Base-by-base conservation (phyloP, 371 early-diverging fungal genomes). In the Synchytrium microbalum region DNA sequence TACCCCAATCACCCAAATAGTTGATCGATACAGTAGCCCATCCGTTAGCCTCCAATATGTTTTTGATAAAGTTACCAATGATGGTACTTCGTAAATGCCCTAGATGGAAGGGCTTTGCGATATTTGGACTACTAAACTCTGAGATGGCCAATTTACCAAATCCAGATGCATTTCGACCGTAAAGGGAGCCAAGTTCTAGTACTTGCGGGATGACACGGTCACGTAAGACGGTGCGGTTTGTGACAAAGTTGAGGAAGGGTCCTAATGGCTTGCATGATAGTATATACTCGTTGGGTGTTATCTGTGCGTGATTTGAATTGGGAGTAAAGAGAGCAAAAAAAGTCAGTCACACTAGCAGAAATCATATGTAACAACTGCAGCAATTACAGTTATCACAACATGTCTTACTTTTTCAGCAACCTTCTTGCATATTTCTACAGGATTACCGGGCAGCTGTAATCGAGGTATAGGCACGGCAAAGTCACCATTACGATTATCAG, bases 1-100 rank as follows among this genome's bases (percentile, higher is more conserved):
- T 99, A 58, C 99, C 99, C 99, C 99, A 99, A 78, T 99, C 99
- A 38, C 99, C 99, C 30, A 99, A 83, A 78, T 99, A 99, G 81
- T 99, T 99, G 72, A 99, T 92, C 24, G 91, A 83, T 52, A 90
- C 75, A 1, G 88, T 87, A 16, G 88, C 82, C 76, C 91, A 94
- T 8, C 99, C 99, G 71, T 88, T 84, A 26, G 91, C 91, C 64
- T 85, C 81, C 75, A 91, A 84, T 13, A 93, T 82, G 38, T 92
- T 89, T 67, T 81, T 79, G 30, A 97, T 81, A 79, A 97, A 97
- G 73, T 93, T 94, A 33, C 99, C 99, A 64, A 99, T 86, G 67
- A 99, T 95, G 2, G 99, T 99, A 64, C 95, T 92, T 59, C 99
- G 86, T 75, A 99, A 79, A 76, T 99, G 99, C 1, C 99, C 99